Evolutionary conservation across 2,329 filamentous ascomycete genomes (phyloP).

Genomic region (Septoria linicola): DNA sequence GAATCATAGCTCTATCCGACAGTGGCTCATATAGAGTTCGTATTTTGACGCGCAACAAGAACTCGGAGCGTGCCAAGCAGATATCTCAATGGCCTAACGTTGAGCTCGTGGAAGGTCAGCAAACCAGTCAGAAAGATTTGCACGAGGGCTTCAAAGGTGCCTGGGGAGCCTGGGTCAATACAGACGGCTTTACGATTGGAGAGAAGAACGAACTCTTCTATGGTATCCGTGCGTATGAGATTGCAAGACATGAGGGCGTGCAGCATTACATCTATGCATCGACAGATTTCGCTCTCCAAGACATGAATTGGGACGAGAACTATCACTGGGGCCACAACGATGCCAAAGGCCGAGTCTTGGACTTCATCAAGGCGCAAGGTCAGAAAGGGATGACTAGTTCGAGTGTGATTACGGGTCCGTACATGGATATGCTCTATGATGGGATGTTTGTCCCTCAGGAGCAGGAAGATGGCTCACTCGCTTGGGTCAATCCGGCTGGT

Average conservation of each 20-base stretch:
- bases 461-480: not conserved
- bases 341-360: conserved; percentile 40
- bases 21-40: conserved; percentile 46
- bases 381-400: conserved; percentile 31
- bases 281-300: conserved; percentile 52
- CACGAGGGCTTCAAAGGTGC: conserved; percentile 48
- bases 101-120: conserved; percentile 50
- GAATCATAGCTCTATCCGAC: not conserved
- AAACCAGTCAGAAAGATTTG: conserved; percentile 48
- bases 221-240: conserved; percentile 41
- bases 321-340: conserved; percentile 52
- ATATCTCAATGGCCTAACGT: conserved; percentile 45
- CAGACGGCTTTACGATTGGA: conserved; percentile 55
- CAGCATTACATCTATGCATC: conserved; percentile 51
- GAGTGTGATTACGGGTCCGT: conserved; percentile 36
- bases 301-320: conserved; percentile 48
- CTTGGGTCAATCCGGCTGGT: conserved; percentile 1
- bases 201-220: conserved; percentile 55
- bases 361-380: conserved; percentile 32
- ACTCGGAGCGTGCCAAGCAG: conserved; percentile 44
- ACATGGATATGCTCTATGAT: conserved; percentile 33
- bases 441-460: conserved; percentile 1
- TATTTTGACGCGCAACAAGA: conserved; percentile 51
- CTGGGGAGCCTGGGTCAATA: conserved; percentile 55
- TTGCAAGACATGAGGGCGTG: conserved; percentile 40